These are phyloP conservation scores for Lepidopterella palustris DNA, from an alignment of 495 filamentous ascomycete species.

Conservation along the genomic window DNA sequence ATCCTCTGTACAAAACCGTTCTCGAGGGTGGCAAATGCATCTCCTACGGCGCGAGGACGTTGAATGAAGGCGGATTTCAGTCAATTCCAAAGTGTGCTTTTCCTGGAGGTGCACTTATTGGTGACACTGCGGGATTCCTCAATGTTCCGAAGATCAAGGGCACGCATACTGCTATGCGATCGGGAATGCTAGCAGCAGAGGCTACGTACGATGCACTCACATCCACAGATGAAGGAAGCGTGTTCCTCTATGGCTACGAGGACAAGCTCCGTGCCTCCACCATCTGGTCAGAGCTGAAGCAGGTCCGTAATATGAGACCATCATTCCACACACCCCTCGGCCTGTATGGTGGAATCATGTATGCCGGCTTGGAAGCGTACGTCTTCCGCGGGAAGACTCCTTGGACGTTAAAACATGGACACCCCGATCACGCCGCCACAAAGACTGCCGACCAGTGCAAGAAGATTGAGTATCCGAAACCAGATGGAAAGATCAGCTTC, in stretches of 20 bases:
- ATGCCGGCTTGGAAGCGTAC: constrained; percentile 90
- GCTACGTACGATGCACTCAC: constrained; percentile 71
- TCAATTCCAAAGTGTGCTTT: constrained; percentile 96
- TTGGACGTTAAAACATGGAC: constrained; percentile 88
- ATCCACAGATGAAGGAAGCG: constrained; percentile 49
- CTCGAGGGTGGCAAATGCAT: constrained; percentile 95
- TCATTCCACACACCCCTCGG: constrained; percentile 83
- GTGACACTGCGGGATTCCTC: constrained; percentile 92
- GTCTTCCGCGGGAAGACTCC: constrained; percentile 76
- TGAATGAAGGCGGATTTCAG: constrained; percentile 96
- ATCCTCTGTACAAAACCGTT: constrained; percentile 74
- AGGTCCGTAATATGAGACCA: constrained; percentile 96
- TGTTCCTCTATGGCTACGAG: constrained; percentile 96
- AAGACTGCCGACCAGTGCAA: constrained; percentile 68
- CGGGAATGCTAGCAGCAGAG: constrained; percentile 93
- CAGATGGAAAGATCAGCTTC: constrained; percentile 87
- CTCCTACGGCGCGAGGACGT: constrained; percentile 86
- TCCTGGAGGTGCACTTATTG: constrained; percentile 91
- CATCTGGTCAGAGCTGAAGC: constrained; percentile 91
- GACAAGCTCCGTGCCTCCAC: constrained; percentile 74
- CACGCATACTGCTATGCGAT: constrained; percentile 95
- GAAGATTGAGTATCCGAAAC: constrained; percentile 95
- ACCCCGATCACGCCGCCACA: constrained; percentile 67
- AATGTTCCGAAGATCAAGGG: constrained; percentile 99
- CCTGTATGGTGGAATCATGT: constrained; percentile 80